Evolutionary conservation across 495 filamentous ascomycete genomes (phyloP).

Genomic region (Podospora fimiseda): DNA sequence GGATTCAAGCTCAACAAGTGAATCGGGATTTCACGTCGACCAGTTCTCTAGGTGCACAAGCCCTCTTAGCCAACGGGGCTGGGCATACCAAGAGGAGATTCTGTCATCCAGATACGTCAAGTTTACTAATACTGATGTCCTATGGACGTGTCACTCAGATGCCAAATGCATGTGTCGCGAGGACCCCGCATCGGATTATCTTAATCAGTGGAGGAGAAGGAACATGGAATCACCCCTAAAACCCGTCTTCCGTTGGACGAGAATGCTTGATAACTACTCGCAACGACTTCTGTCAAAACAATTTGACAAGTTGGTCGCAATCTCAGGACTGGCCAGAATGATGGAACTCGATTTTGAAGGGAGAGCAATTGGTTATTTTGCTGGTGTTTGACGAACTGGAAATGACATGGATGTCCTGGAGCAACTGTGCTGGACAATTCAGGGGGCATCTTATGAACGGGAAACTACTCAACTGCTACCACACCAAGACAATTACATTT

Average conservation of each 20-base stretch:
- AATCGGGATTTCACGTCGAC: background rate
- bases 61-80: background rate
- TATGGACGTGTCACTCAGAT: background rate
- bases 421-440: too few species aligned
- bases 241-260: background rate
- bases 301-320: background rate
- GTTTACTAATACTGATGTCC: background rate
- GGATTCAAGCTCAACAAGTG: background rate
- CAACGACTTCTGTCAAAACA: background rate
- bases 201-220: background rate
- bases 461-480: background rate
- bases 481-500: background rate
- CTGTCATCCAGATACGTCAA: background rate
- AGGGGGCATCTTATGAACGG: too few species aligned
- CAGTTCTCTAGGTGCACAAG: too few species aligned
- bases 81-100: background rate
- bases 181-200: background rate
- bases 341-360: background rate
- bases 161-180: background rate
- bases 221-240: background rate
- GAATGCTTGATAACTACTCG: background rate
- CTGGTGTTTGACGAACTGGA: too few species aligned
- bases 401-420: background rate
- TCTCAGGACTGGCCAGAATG: background rate
- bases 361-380: background rate